A percentile compares a stretch with the other conserved stretches of the same genome.
Conservation (phyloP, 805 yeast genomes). For the Nakazawaea pomicola region DNA sequence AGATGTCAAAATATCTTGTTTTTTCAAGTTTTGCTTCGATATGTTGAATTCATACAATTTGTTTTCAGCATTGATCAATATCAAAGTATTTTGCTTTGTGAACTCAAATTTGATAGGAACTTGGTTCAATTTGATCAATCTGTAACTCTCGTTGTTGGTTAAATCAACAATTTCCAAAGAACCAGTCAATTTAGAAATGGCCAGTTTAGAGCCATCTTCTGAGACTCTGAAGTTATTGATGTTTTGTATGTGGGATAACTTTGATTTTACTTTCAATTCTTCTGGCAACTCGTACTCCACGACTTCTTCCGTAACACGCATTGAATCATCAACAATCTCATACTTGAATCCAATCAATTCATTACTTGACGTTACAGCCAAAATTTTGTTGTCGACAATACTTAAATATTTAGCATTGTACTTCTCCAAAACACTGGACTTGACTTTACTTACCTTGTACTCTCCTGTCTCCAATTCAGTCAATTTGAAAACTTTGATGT, state of each 20-base stretch:
- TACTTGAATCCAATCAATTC: slow-evolving; percentile 39
- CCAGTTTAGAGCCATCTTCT: slow-evolving; percentile 39
- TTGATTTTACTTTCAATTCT: slow-evolving; percentile 15
- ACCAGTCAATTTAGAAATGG: slow-evolving; percentile 62
- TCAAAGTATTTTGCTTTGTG: slow-evolving; percentile 43
- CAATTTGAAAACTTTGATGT: slow-evolving; percentile 65
- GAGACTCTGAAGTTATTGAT: slow-evolving; percentile 51
- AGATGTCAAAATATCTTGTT: slow-evolving; percentile 41
- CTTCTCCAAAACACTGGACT: slow-evolving; percentile 33
- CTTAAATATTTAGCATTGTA: slow-evolving; percentile 52
- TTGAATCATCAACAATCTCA: slow-evolving; percentile 30
- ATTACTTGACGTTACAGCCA: slow-evolving; percentile 57
- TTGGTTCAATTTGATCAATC: slow-evolving; percentile 55
- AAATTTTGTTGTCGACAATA: slow-evolving; percentile 38
- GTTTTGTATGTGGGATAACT: slow-evolving; percentile 41
- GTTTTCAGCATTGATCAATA: slow-evolving; percentile 70
- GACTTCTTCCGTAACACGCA: slow-evolving; percentile 24
- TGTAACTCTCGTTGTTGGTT: slow-evolving; percentile 24
- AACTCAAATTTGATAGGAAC: slow-evolving; percentile 61
- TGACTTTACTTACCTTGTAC: slow-evolving; percentile 47
- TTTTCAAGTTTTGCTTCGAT: slow-evolving; percentile 11
- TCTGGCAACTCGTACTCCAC: slow-evolving; percentile 31
- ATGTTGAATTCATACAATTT: slow-evolving; percentile 65
- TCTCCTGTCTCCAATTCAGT: slow-evolving; percentile 29
- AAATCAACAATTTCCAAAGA: slow-evolving; percentile 47